Percentiles rank a stretch among this genome's conserved stretches.
Conservation (phyloP, 2,329 filamentous ascomycete genomes). For the Alternaria arbusti region DNA sequence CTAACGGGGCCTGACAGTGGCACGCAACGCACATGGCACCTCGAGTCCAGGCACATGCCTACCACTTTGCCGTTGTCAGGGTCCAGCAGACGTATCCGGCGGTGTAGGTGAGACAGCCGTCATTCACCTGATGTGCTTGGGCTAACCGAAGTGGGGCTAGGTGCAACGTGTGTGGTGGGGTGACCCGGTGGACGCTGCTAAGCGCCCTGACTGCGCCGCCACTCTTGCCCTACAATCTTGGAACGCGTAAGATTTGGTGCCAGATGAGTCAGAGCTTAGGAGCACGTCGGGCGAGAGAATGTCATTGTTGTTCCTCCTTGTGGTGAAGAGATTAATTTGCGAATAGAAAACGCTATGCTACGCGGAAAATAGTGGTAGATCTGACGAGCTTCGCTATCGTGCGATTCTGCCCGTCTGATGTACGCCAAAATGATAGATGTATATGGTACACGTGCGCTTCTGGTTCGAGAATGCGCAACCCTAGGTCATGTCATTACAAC, state of each 20-base stretch:
- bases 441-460: conserved; percentile 13
- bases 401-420: neutral
- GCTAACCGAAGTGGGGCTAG: conserved; percentile 1
- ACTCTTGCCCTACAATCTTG: neutral
- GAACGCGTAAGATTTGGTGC: neutral
- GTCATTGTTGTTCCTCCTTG: neutral
- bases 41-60: conserved; percentile 4
- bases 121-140: conserved; percentile 9
- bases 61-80: conserved; percentile 2
- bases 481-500: conserved; percentile 10
- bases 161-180: conserved; percentile 1
- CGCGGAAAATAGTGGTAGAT: neutral
- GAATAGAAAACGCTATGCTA: conserved; percentile 1
- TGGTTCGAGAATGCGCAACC: neutral
- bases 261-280: neutral
- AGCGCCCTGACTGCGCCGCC: conserved; percentile 4
- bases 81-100: conserved; percentile 3
- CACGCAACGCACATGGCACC: conserved; percentile 4
- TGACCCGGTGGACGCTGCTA: neutral
- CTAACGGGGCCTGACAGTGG: conserved; percentile 10
- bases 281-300: neutral
- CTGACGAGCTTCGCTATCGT: neutral
- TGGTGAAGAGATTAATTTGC: neutral
- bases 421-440: conserved; percentile 1
- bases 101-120: conserved; percentile 13